phyloP scores from a whole-genome alignment of 805 yeast species.

The Torulaspora microellipsoides region DNA sequence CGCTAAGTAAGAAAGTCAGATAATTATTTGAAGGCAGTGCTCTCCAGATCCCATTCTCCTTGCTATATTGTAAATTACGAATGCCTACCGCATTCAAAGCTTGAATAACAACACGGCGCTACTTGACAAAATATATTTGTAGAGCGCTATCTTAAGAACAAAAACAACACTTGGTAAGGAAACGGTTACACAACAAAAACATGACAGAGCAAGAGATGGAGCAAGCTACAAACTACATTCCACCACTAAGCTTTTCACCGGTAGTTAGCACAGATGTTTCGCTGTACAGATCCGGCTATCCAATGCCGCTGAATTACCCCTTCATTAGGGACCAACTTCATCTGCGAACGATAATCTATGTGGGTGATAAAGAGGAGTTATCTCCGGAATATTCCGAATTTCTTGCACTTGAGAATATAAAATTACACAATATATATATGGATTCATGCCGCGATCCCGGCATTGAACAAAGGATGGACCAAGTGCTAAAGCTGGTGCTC shows the following conservation, averaged over 20 bases:
- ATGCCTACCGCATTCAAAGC: too few relatives aligned
- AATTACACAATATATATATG: conserved; percentile 58
- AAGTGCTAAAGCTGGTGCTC: conserved; percentile 52
- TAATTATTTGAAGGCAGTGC: too few relatives aligned
- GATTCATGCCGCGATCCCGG: conserved; percentile 74
- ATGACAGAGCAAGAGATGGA: neutral
- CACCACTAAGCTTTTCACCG: conserved; percentile 86
- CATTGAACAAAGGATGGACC: conserved; percentile 50
- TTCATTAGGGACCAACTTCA: conserved; percentile 61
- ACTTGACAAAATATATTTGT: too few relatives aligned
- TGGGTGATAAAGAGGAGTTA: conserved; percentile 67
- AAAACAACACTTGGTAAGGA: too few relatives aligned
- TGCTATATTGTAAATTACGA: too few relatives aligned
- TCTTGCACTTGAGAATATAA: conserved; percentile 50
- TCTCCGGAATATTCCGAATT: conserved; percentile 60
- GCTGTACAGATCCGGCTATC: conserved; percentile 89
- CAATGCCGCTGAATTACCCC: conserved; percentile 80
- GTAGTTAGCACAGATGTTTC: conserved; percentile 65
- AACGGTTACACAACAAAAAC: too few relatives aligned
- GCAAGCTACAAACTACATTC: conserved; percentile 46
- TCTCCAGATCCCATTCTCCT: too few relatives aligned
- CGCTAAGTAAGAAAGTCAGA: too few relatives aligned
- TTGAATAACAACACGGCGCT: too few relatives aligned
- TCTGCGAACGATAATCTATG: conserved; percentile 73
- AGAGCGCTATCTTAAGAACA: too few relatives aligned